Conservation (phyloP, 495 filamentous ascomycete genomes). For the Neurospora pannonica region DNA sequence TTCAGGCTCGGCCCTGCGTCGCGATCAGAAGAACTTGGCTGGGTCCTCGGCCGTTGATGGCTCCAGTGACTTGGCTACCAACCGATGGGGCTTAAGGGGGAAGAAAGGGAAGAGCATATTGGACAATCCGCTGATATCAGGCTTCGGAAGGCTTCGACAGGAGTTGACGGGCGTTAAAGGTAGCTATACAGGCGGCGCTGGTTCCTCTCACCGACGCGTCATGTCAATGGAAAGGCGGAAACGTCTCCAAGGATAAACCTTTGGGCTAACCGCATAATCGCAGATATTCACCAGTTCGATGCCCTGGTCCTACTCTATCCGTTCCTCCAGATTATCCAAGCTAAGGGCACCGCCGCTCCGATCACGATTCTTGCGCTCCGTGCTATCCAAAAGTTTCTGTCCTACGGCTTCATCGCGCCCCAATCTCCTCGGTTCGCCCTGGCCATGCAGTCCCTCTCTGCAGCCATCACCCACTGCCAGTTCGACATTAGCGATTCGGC, state of each 20-base stretch:
- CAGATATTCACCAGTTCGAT: slow-evolving; percentile 83
- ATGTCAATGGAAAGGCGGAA: neutral
- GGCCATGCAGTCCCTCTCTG: slow-evolving; percentile 90
- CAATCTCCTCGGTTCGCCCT: slow-evolving; percentile 75
- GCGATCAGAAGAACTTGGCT: slow-evolving; percentile 22
- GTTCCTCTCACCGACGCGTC: neutral
- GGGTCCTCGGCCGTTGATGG: slow-evolving; percentile 17
- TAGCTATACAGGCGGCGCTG: slow-evolving; percentile 17
- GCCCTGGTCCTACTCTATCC: slow-evolving; percentile 84
- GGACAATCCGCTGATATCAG: slow-evolving; percentile 94
- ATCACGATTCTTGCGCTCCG: slow-evolving; percentile 92
- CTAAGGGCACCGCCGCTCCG: slow-evolving; percentile 89
- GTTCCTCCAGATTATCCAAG: slow-evolving; percentile 94
- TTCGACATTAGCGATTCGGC: slow-evolving; percentile 94
- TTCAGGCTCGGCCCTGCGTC: slow-evolving; percentile 20
- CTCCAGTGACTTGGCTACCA: slow-evolving; percentile 35
- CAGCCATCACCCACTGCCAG: slow-evolving; percentile 92
- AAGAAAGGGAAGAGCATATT: slow-evolving; percentile 98
- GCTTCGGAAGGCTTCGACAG: slow-evolving; percentile 79
- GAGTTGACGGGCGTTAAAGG: slow-evolving; percentile 87
- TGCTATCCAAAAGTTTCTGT: slow-evolving; percentile 95
- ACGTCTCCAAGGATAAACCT: neutral
- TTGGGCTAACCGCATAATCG: slow-evolving; percentile 9
- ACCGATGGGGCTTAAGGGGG: slow-evolving; percentile 81
- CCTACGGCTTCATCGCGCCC: slow-evolving; percentile 80